Conservation (phyloP, 192 early-diverging fungal genomes). For the Bifiguratus adelaidae region DNA sequence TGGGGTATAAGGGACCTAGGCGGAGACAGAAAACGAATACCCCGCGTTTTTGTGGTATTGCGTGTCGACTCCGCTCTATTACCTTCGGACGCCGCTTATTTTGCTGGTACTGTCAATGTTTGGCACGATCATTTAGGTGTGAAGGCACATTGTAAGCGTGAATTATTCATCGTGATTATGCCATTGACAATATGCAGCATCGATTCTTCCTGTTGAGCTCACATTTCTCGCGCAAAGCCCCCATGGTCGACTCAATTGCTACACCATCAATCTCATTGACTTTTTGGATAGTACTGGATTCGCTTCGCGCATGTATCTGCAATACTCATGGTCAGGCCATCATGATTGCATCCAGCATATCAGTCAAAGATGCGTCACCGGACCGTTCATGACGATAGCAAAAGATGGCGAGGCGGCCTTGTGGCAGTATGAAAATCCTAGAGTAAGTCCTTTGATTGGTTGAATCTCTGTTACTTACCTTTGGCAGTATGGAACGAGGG, state of each 20-base stretch:
- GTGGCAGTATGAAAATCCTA: constrained; percentile 34
- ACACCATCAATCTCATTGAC: constrained; percentile 66
- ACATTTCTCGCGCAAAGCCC: constrained; percentile 43
- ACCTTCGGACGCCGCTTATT: constrained; percentile 42
- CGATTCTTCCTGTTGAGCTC: constrained; percentile 44
- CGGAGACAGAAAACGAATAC: constrained; percentile 20
- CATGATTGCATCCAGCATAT: constrained; percentile 31
- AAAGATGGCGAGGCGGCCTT: constrained; percentile 39
- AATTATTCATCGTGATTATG: neutral
- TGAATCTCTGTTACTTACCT: neutral
- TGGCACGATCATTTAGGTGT: constrained; percentile 17
- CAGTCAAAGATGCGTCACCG: constrained; percentile 22
- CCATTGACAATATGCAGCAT: constrained; percentile 1
- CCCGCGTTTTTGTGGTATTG: constrained; percentile 56
- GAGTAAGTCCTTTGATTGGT: constrained; percentile 22
- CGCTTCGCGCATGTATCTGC: constrained; percentile 39
- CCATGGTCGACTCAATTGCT: constrained; percentile 52
- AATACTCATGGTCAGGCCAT: constrained; percentile 62
- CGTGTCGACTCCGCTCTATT: constrained; percentile 43
- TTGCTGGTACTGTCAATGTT: constrained; percentile 30
- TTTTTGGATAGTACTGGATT: constrained; percentile 56
- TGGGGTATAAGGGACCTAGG: constrained; percentile 50
- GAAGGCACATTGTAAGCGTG: constrained; percentile 24
- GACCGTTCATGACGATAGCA: constrained; percentile 33
- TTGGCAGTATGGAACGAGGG: neutral